phyloP scores from a whole-genome alignment of 106 monocot species.

The Phalaenopsis equestris region DNA sequence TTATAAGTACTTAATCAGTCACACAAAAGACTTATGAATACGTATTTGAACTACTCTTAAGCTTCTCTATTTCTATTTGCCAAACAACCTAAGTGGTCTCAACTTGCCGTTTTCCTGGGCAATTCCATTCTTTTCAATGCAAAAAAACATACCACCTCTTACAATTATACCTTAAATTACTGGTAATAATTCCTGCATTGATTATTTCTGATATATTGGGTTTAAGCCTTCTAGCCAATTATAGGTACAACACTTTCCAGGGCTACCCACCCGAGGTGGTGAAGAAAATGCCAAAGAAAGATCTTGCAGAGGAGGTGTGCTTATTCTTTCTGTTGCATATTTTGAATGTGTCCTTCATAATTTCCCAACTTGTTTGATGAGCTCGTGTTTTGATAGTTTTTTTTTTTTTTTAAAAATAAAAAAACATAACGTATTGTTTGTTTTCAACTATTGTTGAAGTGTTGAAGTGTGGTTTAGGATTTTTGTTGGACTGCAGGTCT shows the following conservation, averaged over 20 bases:
- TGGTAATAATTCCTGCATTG: too few species aligned
- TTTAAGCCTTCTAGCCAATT: not conserved
- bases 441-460: not conserved
- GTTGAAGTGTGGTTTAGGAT: not conserved
- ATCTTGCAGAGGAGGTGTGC: conserved; percentile 81
- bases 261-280: conserved; percentile 94
- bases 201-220: too few species aligned
- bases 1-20: too few species aligned
- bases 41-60: too few species aligned
- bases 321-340: not conserved
- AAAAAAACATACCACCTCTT: too few species aligned
- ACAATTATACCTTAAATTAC: too few species aligned
- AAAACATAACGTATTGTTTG: too few species aligned
- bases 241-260: conserved; percentile 89
- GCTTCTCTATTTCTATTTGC: not conserved
- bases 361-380: not conserved
- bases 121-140: not conserved
- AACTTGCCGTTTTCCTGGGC: not conserved
- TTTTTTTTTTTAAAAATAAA: too few species aligned
- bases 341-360: not conserved
- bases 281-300: conserved; percentile 98
- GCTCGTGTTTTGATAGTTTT: not conserved
- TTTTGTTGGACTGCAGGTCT: conserved; percentile 43
- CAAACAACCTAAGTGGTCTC: not conserved
- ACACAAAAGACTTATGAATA: too few species aligned